Conservation (phyloP, 306 rosid genomes). For the Fragaria iinumae region DNA sequence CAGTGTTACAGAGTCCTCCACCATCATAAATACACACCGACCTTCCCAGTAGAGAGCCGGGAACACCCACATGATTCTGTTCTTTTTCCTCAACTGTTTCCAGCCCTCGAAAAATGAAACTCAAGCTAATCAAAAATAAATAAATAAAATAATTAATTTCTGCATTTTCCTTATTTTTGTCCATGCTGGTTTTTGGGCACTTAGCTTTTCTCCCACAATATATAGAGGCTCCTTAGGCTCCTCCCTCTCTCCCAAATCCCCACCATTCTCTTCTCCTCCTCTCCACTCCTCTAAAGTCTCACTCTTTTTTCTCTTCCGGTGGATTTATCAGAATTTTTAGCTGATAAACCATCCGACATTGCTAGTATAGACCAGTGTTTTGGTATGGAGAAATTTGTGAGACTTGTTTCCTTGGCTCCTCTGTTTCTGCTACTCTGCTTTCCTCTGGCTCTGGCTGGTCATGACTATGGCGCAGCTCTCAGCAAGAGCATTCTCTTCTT, state of each 20-base stretch:
- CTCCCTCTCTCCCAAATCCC: constrained; percentile 43
- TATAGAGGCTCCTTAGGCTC: constrained; percentile 49
- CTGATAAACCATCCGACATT: constrained; percentile 40
- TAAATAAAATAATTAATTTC: not conserved
- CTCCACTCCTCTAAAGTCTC: constrained; percentile 13
- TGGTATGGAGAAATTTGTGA: constrained; percentile 46
- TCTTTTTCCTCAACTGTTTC: constrained; percentile 47
- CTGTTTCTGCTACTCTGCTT: constrained; percentile 42
- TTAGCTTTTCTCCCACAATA: constrained; percentile 43
- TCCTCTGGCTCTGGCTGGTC: constrained; percentile 50
- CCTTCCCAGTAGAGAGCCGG: constrained; percentile 40
- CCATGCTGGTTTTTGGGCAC: constrained; percentile 34
- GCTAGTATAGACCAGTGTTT: constrained; percentile 15
- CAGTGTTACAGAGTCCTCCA: not conserved
- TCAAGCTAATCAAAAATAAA: not conserved
- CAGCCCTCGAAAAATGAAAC: constrained; percentile 35
- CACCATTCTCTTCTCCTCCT: not conserved
- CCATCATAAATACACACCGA: constrained; percentile 60
- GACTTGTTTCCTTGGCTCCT: constrained; percentile 36
- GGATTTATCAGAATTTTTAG: constrained; percentile 41
- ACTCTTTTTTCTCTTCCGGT: constrained; percentile 15
- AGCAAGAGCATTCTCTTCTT: constrained; percentile 88
- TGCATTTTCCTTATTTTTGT: not conserved
- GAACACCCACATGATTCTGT: constrained; percentile 68
- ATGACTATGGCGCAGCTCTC: constrained; percentile 83